These are phyloP conservation scores for Salix brachista DNA, from an alignment of 345 rosid genomes.

Conservation along the genomic window DNA sequence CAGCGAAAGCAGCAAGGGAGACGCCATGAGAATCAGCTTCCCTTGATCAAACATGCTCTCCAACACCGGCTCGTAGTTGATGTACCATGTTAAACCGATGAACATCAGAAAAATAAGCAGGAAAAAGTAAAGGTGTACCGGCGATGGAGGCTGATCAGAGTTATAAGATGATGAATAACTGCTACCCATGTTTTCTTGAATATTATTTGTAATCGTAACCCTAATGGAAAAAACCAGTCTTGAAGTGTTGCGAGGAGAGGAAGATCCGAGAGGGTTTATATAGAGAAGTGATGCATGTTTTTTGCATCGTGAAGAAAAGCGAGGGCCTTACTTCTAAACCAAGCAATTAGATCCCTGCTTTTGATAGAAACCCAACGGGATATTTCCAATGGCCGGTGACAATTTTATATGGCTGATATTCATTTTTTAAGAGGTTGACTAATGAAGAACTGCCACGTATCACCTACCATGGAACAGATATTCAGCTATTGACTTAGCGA, in stretches of 20 bases:
- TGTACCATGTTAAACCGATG: slow-evolving; percentile 45
- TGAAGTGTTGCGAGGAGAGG: background rate
- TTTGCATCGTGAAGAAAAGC: background rate
- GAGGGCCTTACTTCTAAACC: background rate
- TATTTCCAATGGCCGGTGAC: slow-evolving; percentile 11
- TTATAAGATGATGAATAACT: slow-evolving; percentile 10
- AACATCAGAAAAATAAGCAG: slow-evolving; percentile 36
- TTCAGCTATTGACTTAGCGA: background rate
- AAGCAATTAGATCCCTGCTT: background rate
- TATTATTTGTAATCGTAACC: background rate
- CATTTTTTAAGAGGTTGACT: background rate
- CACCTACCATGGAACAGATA: slow-evolving; percentile 12
- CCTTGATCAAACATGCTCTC: slow-evolving; percentile 44
- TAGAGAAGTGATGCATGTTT: background rate
- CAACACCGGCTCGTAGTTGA: slow-evolving; percentile 44
- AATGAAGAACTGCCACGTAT: slow-evolving; percentile 13
- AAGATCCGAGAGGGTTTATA: background rate
- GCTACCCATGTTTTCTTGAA: slow-evolving; percentile 26
- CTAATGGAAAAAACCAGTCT: background rate
- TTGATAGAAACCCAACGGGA: background rate
- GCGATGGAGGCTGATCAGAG: slow-evolving; percentile 20
- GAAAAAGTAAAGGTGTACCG: slow-evolving; percentile 50
- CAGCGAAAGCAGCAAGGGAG: slow-evolving; percentile 44
- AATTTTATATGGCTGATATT: slow-evolving; percentile 5
- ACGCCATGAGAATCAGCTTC: slow-evolving; percentile 40